phyloP scores from a whole-genome alignment of 345 rosid species.

The Kernera saxatilis region DNA sequence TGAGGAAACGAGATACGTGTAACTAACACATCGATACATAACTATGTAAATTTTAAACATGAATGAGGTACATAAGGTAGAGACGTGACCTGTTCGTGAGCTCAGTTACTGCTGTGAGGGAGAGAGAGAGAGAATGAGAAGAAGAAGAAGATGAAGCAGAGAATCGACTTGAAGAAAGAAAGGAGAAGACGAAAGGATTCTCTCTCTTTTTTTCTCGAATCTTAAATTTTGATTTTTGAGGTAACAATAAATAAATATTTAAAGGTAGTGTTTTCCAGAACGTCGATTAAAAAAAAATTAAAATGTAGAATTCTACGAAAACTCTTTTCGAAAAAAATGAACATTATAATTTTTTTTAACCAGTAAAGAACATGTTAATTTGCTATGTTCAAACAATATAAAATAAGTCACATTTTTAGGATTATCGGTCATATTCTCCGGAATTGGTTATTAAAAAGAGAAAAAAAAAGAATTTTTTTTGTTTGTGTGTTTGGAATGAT shows the following conservation, averaged over 20 bases:
- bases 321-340: too few relatives aligned
- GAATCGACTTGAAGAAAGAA: not conserved
- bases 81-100: conserved; percentile 15
- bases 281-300: too few relatives aligned
- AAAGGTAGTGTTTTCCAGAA: conserved; percentile 11
- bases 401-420: too few relatives aligned
- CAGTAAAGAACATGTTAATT: too few relatives aligned
- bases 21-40: not conserved
- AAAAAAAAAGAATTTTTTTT: not conserved
- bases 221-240: not conserved
- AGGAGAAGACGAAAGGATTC: not conserved
- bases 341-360: too few relatives aligned
- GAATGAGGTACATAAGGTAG: not conserved
- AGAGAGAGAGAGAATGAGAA: not conserved
- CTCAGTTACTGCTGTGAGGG: not conserved
- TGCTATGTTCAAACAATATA: too few relatives aligned
- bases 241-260: not conserved
- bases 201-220: not conserved
- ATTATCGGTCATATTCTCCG: not conserved
- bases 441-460: not conserved
- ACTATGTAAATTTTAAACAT: not conserved
- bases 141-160: conserved; percentile 6
- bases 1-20: not conserved
- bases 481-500: too few relatives aligned
- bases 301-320: too few relatives aligned